These are phyloP conservation scores for Neonectria ditissima DNA, from an alignment of 2,329 filamentous ascomycete species.

Conservation along the genomic window DNA sequence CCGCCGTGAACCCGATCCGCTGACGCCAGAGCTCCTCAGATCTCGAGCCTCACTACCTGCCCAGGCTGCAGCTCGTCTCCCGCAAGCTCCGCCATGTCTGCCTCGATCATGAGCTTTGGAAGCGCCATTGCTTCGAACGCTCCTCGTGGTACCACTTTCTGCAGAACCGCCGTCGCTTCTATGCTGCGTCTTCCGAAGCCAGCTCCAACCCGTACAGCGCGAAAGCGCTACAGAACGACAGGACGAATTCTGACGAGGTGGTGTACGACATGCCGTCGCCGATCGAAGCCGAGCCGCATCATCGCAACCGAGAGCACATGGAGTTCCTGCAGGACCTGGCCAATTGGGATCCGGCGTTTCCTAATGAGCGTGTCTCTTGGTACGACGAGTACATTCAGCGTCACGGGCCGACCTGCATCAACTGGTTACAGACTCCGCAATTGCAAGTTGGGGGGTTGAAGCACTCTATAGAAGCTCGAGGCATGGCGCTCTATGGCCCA, in stretches of 20 bases:
- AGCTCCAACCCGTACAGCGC: not conserved
- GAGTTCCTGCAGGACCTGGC: slow-evolving; percentile 67
- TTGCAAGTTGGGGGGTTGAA: slow-evolving; percentile 55
- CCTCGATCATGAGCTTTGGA: slow-evolving; percentile 83
- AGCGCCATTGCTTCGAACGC: slow-evolving; percentile 76
- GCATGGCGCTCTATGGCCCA: slow-evolving; percentile 74
- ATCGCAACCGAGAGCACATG: slow-evolving; percentile 32
- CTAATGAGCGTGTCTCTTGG: slow-evolving; percentile 80
- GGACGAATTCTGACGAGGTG: slow-evolving; percentile 12
- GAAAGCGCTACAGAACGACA: slow-evolving; percentile 13
- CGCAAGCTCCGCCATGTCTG: slow-evolving; percentile 73
- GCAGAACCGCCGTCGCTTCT: slow-evolving; percentile 54
- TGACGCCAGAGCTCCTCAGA: slow-evolving; percentile 44
- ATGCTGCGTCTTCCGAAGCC: slow-evolving; percentile 40
- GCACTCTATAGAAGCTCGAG: slow-evolving; percentile 74
- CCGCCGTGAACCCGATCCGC: slow-evolving; percentile 22
- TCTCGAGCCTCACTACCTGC: slow-evolving; percentile 59
- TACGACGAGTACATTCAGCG: slow-evolving; percentile 91
- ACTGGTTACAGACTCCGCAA: slow-evolving; percentile 79
- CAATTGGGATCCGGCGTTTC: slow-evolving; percentile 86
- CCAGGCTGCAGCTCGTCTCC: slow-evolving; percentile 76
- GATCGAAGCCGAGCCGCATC: slow-evolving; percentile 40
- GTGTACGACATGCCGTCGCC: slow-evolving; percentile 28
- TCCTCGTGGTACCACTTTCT: slow-evolving; percentile 75
- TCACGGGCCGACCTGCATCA: slow-evolving; percentile 77